These are phyloP conservation scores for Nepenthes mirabilis DNA, from an alignment of 148 eudicot species.

Conservation along the genomic window DNA sequence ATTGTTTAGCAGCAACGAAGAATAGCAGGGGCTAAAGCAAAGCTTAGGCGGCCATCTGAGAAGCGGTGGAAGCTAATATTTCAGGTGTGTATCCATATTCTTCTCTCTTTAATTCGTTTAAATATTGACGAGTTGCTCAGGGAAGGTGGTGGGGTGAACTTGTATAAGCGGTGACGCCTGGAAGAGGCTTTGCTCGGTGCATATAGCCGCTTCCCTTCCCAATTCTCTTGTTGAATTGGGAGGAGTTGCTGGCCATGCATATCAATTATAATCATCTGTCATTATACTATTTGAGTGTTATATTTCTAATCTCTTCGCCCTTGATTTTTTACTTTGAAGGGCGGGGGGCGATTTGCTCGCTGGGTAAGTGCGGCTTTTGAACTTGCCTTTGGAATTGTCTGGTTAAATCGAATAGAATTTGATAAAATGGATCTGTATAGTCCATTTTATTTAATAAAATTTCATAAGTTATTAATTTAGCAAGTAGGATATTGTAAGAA, in stretches of 20 bases:
- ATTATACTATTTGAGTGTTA: too few relatives aligned
- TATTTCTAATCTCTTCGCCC: too few relatives aligned
- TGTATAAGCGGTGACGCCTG: not conserved
- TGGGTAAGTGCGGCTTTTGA: too few relatives aligned
- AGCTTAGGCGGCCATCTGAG: not conserved
- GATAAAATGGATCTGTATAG: too few relatives aligned
- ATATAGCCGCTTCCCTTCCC: slow-evolving; percentile 15
- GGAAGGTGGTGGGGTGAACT: slow-evolving; percentile 11
- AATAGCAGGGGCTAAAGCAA: slow-evolving; percentile 8
- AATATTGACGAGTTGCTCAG: slow-evolving; percentile 2
- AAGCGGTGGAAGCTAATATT: slow-evolving; percentile 7
- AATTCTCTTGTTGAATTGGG: slow-evolving; percentile 15
- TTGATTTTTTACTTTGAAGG: too few relatives aligned
- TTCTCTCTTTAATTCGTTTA: slow-evolving; percentile 12
- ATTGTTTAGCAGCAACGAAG: slow-evolving; percentile 49
- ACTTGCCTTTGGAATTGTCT: too few relatives aligned
- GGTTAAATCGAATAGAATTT: too few relatives aligned
- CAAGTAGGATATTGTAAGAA: too few relatives aligned
- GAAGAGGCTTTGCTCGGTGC: slow-evolving; percentile 17
- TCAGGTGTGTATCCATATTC: not conserved
- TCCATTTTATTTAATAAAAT: too few relatives aligned
- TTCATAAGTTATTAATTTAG: too few relatives aligned
- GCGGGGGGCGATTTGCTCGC: too few relatives aligned
- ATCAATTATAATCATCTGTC: too few relatives aligned
- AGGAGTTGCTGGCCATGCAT: slow-evolving; percentile 7